Conservation (phyloP, 176 grass and related monocot genomes). For the Aechmea fasciata region DNA sequence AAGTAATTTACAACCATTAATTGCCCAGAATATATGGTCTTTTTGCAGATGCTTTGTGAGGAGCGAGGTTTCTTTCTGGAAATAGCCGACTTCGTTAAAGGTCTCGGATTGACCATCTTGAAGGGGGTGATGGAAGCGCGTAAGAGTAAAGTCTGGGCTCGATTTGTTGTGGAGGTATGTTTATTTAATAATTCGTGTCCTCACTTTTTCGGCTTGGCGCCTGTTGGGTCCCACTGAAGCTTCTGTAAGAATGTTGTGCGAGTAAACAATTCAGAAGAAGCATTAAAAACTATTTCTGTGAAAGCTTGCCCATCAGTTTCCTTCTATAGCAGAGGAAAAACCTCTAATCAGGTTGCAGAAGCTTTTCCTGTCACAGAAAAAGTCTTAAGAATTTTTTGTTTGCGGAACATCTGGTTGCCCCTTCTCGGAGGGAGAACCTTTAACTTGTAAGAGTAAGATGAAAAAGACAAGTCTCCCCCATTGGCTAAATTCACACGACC, state of each 20-base stretch:
- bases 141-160: conserved; percentile 74
- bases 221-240: neutral
- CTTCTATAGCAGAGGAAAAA: too few species aligned
- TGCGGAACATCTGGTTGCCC: too few species aligned
- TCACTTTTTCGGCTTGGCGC: neutral
- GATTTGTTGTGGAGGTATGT: conserved; percentile 69
- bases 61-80: conserved; percentile 78
- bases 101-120: conserved; percentile 76
- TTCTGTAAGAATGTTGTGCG: too few species aligned
- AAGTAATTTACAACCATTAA: conserved; percentile 10
- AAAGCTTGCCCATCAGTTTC: too few species aligned
- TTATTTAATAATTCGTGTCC: neutral
- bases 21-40: conserved; percentile 3
- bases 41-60: conserved; percentile 65
- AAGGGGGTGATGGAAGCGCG: conserved; percentile 73
- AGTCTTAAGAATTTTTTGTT: too few species aligned
- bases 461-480: neutral
- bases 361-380: too few species aligned
- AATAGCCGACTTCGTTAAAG: conserved; percentile 74
- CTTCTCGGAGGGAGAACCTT: too few species aligned
- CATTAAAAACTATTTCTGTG: too few species aligned
- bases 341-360: too few species aligned
- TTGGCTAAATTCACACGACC: neutral
- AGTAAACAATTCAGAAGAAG: too few species aligned
- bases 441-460: neutral